A percentile compares a stretch with the other conserved stretches of the same genome.
Evolutionary conservation across 192 early-diverging fungal species (phyloP).

Genomic region (Mortierella antarctica): DNA sequence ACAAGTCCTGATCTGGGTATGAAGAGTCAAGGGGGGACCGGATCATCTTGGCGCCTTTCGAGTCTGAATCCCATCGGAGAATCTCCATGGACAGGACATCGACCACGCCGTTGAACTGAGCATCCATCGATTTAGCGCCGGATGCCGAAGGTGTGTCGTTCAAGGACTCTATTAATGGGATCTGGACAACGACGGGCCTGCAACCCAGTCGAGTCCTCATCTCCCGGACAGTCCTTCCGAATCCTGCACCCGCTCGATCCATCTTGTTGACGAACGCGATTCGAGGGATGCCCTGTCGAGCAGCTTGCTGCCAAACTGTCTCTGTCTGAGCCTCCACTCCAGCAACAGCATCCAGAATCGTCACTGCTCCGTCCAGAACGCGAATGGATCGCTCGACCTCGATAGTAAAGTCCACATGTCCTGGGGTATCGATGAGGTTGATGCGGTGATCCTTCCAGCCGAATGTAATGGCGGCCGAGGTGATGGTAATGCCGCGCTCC

Average conservation of each 20-base stretch:
- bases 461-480: slow-evolving; percentile 92
- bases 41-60: slow-evolving; percentile 56
- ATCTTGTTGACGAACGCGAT: slow-evolving; percentile 97
- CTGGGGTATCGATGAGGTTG: slow-evolving; percentile 96
- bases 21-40: slow-evolving; percentile 42
- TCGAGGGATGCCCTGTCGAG: slow-evolving; percentile 82
- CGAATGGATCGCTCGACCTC: slow-evolving; percentile 93
- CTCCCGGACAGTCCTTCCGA: slow-evolving; percentile 68
- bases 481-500: slow-evolving; percentile 94
- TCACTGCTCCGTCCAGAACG: slow-evolving; percentile 94
- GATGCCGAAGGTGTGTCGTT: background rate
- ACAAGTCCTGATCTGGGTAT: slow-evolving; percentile 49
- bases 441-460: slow-evolving; percentile 78
- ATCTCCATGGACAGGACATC: slow-evolving; percentile 82
- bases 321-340: slow-evolving; percentile 99
- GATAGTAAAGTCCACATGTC: slow-evolving; percentile 96
- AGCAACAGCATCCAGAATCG: slow-evolving; percentile 93
- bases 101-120: slow-evolving; percentile 71
- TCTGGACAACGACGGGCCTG: slow-evolving; percentile 76
- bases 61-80: slow-evolving; percentile 67
- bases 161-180: slow-evolving; percentile 66
- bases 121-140: slow-evolving; percentile 43
- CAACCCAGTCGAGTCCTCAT: slow-evolving; percentile 68
- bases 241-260: slow-evolving; percentile 85
- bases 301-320: slow-evolving; percentile 92